Evolutionary conservation across 768 basidiomycete genomes (phyloP), one percentile per base, ranked within the genome.

Genomic region (Pulveroboletus sp.): DNA sequence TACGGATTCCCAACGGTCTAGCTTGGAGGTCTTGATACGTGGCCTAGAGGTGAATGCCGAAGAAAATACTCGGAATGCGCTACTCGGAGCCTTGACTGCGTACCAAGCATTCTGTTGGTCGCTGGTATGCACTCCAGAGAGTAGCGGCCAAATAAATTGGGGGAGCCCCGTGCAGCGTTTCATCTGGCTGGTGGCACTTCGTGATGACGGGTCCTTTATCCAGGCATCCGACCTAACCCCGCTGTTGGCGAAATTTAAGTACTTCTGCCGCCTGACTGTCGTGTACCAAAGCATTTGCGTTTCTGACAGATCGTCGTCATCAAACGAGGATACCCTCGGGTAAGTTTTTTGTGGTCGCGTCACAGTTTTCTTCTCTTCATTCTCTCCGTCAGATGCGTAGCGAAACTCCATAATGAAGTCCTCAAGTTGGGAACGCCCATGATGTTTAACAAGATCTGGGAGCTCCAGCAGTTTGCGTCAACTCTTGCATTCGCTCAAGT

Each of bases 381-480:
- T n/a, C n/a, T n/a, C n/a, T n/a, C n/a, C n/a, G n/a, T n/a, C 25
- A 45, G 44, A 14, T 12, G 13, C 4, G 7, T 45, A 2, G 25
- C 34, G 10, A 16, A 7, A 2, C 14, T 40, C 11, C n/a, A 53
- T 14, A 5, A 31, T 2, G 2, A 17, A 1, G 44, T 25, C 0
- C 33, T 53, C 6, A 11, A 34, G 21, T 12, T 53, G 8, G 41
- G 49, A 2, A 13, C 2, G 1, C 44, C 44, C 0, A 46, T 37
- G 0, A 38, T 49, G 0, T 54, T 43, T 36, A 55, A 55, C 29
- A 47, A 43, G 45, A 4, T 54, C 1, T 55, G 41, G 32, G 53
- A 55, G 33, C 33, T 52, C 6, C 50, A 52, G 12, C 50, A 54
- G 6, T 21, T 32, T 0, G 50, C 53, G 0, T 51, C 50, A 1